Conservation (phyloP, 257 asterid genomes). For the Eustoma russellianum region DNA sequence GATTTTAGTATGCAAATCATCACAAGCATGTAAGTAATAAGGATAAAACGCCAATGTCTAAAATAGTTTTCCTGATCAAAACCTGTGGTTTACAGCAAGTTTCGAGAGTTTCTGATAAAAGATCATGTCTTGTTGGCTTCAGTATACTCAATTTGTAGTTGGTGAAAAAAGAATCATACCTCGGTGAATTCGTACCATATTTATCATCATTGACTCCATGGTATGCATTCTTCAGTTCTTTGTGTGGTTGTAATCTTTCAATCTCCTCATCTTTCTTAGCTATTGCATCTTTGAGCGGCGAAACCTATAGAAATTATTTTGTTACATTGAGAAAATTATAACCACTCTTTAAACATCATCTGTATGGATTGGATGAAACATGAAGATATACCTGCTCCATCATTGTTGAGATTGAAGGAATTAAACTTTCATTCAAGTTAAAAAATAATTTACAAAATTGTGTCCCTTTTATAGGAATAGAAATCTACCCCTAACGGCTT, state of each 20-base stretch:
- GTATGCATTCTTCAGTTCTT: conserved; percentile 30
- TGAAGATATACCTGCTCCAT: conserved; percentile 67
- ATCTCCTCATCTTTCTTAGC: conserved; percentile 86
- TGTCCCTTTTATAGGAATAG: too few species aligned
- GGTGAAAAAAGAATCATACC: conserved; percentile 35
- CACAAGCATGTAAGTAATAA: conserved; percentile 11
- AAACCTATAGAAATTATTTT: conserved; percentile 37
- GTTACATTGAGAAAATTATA: background rate
- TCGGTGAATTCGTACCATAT: conserved; percentile 25
- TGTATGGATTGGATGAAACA: background rate
- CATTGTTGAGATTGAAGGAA: too few species aligned
- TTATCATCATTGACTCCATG: conserved; percentile 20
- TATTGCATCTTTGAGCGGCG: conserved; percentile 71
- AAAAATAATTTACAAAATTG: too few species aligned
- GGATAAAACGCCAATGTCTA: conserved; percentile 21
- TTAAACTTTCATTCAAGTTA: too few species aligned
- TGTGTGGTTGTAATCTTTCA: conserved; percentile 47
- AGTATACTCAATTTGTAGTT: conserved; percentile 6
- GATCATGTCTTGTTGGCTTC: conserved; percentile 16
- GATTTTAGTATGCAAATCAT: conserved; percentile 15
- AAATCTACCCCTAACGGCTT: too few species aligned
- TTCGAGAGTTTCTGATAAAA: conserved; percentile 11
- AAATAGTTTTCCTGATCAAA: conserved; percentile 24
- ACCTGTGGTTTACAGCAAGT: conserved; percentile 13
- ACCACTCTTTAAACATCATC: background rate